phyloP scores from a whole-genome alignment of 2,329 filamentous ascomycete species.

The Nigrograna mackinnonii region DNA sequence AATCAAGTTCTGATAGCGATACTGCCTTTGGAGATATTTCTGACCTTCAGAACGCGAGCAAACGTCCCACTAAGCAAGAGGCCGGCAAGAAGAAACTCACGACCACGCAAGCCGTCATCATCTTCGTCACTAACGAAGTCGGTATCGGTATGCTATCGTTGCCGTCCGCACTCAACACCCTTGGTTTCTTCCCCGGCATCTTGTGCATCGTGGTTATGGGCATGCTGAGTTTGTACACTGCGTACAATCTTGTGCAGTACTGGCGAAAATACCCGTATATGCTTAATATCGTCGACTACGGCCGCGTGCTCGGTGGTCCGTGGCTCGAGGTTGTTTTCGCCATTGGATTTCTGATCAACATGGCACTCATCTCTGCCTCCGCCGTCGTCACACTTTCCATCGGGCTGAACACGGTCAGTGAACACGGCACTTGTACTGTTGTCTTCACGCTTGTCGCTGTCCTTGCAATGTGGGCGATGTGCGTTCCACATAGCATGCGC shows the following conservation, averaged over 20 bases:
- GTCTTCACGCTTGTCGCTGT: slow-evolving; percentile 26
- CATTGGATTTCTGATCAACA: slow-evolving; percentile 28
- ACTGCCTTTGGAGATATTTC: slow-evolving; percentile 23
- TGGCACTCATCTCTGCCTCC: slow-evolving; percentile 29
- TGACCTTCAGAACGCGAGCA: slow-evolving; percentile 25
- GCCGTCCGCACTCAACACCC: slow-evolving; percentile 24
- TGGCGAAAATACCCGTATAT: slow-evolving; percentile 34
- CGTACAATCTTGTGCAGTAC: slow-evolving; percentile 32
- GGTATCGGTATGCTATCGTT: slow-evolving; percentile 32
- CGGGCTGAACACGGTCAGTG: slow-evolving; percentile 28
- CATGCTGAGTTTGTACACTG: slow-evolving; percentile 28
- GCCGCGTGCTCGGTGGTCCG: slow-evolving; percentile 27
- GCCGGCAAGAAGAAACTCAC: slow-evolving; percentile 20
- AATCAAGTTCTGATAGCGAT: slow-evolving; percentile 21
- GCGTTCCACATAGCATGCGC: slow-evolving; percentile 28
- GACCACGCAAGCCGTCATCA: slow-evolving; percentile 30
- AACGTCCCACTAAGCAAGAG: slow-evolving; percentile 9
- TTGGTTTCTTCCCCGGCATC: slow-evolving; percentile 30
- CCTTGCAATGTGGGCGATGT: slow-evolving; percentile 30
- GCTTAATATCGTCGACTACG: slow-evolving; percentile 33
- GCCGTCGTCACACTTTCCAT: slow-evolving; percentile 31
- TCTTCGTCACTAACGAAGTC: slow-evolving; percentile 33
- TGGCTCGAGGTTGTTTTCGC: slow-evolving; percentile 29
- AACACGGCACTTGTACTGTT: slow-evolving; percentile 31
- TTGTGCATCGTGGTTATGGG: slow-evolving; percentile 27